Evolutionary conservation across 768 basidiomycete genomes (phyloP), one percentile per base, ranked within the genome.

Genomic region (Dentipellis sp.): DNA sequence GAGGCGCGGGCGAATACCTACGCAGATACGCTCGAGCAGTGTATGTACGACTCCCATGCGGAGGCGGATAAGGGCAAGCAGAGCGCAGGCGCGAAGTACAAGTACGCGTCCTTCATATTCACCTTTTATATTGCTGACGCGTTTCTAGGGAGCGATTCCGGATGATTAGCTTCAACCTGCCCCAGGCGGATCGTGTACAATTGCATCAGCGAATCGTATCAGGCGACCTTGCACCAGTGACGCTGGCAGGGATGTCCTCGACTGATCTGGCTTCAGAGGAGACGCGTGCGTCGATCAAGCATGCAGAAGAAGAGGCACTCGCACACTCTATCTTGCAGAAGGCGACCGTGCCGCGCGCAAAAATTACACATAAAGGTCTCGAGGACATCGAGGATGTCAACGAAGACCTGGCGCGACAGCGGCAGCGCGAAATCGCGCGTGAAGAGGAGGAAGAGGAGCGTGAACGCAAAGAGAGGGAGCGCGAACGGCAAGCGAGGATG

Each of bases 341-440:
- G 69, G 75, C 80, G 9, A 72, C 74, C 9, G 77, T 80, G 21
- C 74, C 78, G 36, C 77, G 81, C 37, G 88, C 91, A 36, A 94
- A 94, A 69, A 87, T 92, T 58, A 95, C 92, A 23, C 92, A 94
- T 75, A 95, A 95, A 71, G 92, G 92, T 53, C 71, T 94, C 59
- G 86, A 94, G 74, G 86, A 91, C 64, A 91, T 95, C 64, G 92
- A 95, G 68, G 84, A 84, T 67, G 71, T 85, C 54, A 80, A 81
- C 62, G 85, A 82, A 12, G 60, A 62, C 53, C 56, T 54, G 39
- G 58, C 54, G 56, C 69, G 56, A 35, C 59, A 53, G 42, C 63
- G 59, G 39, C 69, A 74, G 47, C 71, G 77, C 19, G 87, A 88
- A 63, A 74, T 76, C 48, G 79, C 83, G 62, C 75, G 76, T 52